A percentile compares a stretch with the other conserved stretches of the same genome.
Conservation (phyloP, 1,284 basidiomycete species). For the Malassezia globosa region DNA sequence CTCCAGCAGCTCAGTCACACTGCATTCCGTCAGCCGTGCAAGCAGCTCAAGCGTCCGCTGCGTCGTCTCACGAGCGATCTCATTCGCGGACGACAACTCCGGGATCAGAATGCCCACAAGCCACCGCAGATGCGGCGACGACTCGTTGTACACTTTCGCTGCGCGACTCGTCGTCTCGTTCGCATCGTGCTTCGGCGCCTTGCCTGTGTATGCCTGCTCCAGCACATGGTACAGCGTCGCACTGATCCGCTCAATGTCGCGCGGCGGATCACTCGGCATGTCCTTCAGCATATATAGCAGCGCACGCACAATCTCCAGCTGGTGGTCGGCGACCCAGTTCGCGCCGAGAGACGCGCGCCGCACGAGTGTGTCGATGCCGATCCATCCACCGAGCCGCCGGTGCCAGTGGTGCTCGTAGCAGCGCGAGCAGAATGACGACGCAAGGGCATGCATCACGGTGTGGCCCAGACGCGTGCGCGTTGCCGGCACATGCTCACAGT, state of each 20-base stretch:
- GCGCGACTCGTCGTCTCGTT: constrained; percentile 17
- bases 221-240: constrained; percentile 69
- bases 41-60: constrained; percentile 73
- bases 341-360: constrained; percentile 53
- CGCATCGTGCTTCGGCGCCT: constrained; percentile 22
- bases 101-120: constrained; percentile 76
- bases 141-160: constrained; percentile 13
- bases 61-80: constrained; percentile 71
- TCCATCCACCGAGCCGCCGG: constrained; percentile 46
- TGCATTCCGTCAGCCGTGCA: constrained; percentile 62
- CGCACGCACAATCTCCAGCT: constrained; percentile 80
- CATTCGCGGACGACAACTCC: constrained; percentile 77
- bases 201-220: constrained; percentile 47
- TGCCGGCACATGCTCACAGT: constrained; percentile 28
- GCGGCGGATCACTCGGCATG: constrained; percentile 78
- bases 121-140: constrained; percentile 45
- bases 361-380: constrained; percentile 40
- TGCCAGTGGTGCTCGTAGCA: constrained; percentile 47
- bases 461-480: constrained; percentile 32
- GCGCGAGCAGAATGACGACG: constrained; percentile 40
- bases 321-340: constrained; percentile 70
- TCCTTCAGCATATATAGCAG: constrained; percentile 90
- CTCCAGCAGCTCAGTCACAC: constrained; percentile 66
- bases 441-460: constrained; percentile 41
- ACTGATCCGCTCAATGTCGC: constrained; percentile 67